phyloP scores from a whole-genome alignment of 306 rosid genomes.

The Medicago lupulina region DNA sequence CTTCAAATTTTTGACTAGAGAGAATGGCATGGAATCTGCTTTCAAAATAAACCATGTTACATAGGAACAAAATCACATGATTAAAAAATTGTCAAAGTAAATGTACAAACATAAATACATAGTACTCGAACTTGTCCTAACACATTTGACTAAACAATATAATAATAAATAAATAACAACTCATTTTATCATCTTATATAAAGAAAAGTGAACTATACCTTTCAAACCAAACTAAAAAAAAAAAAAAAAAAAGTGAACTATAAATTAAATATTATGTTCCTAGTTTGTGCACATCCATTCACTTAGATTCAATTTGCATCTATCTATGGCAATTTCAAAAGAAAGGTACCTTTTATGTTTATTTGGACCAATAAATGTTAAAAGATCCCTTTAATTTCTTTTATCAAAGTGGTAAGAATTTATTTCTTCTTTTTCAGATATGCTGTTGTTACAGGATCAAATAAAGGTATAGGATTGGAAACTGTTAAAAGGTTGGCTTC shows the following conservation, averaged over 20 bases:
- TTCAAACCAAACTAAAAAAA: background rate
- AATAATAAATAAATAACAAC: background rate
- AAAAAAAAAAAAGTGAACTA: background rate
- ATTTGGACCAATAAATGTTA: background rate
- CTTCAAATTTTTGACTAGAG: too few relatives aligned
- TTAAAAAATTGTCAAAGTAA: background rate
- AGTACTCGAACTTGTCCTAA: conserved; percentile 37
- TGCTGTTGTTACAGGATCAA: conserved; percentile 61
- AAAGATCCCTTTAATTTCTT: background rate
- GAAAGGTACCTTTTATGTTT: conserved; percentile 32
- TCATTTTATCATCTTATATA: background rate
- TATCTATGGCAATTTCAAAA: conserved; percentile 47
- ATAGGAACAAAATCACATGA: background rate
- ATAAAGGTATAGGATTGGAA: conserved; percentile 55
- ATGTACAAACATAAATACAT: background rate
- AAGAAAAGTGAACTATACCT: background rate
- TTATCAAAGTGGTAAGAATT: background rate
- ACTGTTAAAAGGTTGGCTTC: conserved; percentile 50
- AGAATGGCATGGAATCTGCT: too few relatives aligned
- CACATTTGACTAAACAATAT: conserved; percentile 27
- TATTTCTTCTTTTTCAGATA: conserved; percentile 31
- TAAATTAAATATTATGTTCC: conserved; percentile 20
- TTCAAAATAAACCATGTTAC: background rate
- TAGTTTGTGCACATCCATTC: conserved; percentile 11
- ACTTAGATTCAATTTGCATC: conserved; percentile 45